Percentiles rank a stretch among this genome's conserved stretches.
phyloP scores from a whole-genome alignment of 2,329 filamentous ascomycete species.

The Phialophora macrospora region DNA sequence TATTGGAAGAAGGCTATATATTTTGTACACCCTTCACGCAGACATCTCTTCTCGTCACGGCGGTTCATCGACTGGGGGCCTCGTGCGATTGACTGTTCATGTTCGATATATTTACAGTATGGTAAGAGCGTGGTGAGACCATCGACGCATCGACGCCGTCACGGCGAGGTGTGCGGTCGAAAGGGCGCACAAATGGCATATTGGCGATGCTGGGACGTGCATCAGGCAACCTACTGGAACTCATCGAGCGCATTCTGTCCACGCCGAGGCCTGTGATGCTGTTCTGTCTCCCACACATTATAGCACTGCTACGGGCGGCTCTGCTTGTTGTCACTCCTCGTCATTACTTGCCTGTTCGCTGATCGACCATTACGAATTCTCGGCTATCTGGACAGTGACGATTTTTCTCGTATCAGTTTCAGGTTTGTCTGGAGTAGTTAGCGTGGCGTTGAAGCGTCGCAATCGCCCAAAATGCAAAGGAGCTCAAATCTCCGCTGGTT shows the following conservation, averaged over 20 bases:
- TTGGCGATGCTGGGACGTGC: background rate
- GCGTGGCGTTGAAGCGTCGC: background rate
- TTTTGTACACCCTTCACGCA: background rate
- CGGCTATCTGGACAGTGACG: background rate
- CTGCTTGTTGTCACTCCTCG: background rate
- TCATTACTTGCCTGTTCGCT: background rate
- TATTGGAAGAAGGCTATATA: background rate
- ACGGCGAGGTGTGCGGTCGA: background rate
- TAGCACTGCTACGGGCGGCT: background rate
- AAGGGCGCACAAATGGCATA: background rate
- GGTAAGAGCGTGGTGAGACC: background rate
- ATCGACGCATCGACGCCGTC: background rate
- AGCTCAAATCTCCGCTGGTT: slow-evolving; percentile 11
- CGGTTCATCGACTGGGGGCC: background rate
- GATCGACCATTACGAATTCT: background rate
- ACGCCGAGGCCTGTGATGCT: background rate
- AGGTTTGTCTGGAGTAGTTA: background rate
- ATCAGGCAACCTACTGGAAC: background rate
- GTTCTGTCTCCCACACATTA: background rate
- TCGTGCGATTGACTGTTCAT: background rate
- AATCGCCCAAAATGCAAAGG: slow-evolving; percentile 11
- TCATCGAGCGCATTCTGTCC: background rate
- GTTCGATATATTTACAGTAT: background rate
- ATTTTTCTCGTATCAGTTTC: background rate
- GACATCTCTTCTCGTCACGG: background rate